A percentile compares a stretch with the other conserved stretches of the same genome.
Evolutionary conservation across 2,329 filamentous ascomycete genomes (phyloP).

Genomic region (Chaetoscypha palmicola): DNA sequence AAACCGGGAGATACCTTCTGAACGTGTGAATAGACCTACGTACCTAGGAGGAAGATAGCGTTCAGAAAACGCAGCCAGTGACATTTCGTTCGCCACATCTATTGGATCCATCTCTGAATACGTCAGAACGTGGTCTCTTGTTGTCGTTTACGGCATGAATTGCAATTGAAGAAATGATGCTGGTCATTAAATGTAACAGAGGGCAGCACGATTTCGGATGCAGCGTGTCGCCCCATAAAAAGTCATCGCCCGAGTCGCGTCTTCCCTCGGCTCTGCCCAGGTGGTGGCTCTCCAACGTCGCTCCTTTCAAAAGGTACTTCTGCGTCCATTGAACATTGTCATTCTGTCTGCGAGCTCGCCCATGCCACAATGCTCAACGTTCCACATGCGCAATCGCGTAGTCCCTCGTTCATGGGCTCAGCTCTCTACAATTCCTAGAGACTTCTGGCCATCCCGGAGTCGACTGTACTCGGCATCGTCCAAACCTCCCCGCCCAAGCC

Average conservation of each 20-base stretch:
- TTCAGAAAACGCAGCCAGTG: slow-evolving; percentile 41
- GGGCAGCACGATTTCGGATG: no score
- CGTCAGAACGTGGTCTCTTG: no score
- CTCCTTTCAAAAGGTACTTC: no score
- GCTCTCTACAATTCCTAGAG: not conserved
- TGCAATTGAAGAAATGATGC: no score
- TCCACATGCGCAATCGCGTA: slow-evolving; percentile 1
- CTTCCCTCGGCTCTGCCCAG: no score
- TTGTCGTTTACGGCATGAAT: no score
- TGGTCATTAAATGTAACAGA: no score
- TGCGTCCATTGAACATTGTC: no score
- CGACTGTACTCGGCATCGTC: slow-evolving; percentile 1
- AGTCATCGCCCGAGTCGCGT: no score
- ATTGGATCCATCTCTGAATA: slow-evolving; percentile 32
- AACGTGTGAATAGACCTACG: slow-evolving; percentile 34
- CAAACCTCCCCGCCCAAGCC: not conserved
- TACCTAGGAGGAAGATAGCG: slow-evolving; percentile 44
- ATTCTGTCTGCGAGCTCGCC: no score
- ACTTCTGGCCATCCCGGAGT: not conserved
- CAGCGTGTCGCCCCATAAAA: no score
- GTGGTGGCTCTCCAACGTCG: no score
- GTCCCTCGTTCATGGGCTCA: not conserved
- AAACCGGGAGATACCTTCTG: not conserved
- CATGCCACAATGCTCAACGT: slow-evolving; percentile 1
- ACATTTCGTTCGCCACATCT: slow-evolving; percentile 41